Conservation (phyloP, 1,139 yeast species). For the Taphrina populina region DNA sequence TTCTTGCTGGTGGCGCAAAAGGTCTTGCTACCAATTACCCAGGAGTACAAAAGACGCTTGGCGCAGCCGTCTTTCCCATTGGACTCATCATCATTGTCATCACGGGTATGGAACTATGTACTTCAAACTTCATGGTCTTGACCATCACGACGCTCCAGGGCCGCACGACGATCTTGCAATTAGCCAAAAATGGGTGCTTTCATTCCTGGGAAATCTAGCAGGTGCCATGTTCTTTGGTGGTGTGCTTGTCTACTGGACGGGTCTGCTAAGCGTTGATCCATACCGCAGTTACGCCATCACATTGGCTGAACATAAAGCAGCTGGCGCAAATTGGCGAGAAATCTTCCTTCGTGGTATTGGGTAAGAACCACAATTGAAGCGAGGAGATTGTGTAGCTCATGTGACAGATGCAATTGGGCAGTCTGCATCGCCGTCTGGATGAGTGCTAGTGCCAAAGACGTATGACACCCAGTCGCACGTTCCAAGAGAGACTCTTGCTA, state of each 20-base stretch:
- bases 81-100: slow-evolving; percentile 39
- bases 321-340: slow-evolving; percentile 36
- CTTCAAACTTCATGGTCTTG: slow-evolving; percentile 38
- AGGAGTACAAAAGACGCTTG: slow-evolving; percentile 51
- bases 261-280: slow-evolving; percentile 36
- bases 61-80: slow-evolving; percentile 39
- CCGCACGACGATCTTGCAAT: slow-evolving; percentile 35
- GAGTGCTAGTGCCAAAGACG: slow-evolving; percentile 72
- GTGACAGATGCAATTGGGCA: slow-evolving; percentile 65
- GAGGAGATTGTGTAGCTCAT: background rate
- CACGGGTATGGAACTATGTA: slow-evolving; percentile 39
- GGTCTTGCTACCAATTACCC: slow-evolving; percentile 51
- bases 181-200: slow-evolving; percentile 33
- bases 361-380: background rate
- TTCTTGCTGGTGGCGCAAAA: slow-evolving; percentile 56
- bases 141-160: slow-evolving; percentile 38
- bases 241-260: slow-evolving; percentile 38
- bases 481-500: too few relatives aligned
- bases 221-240: slow-evolving; percentile 39
- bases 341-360: slow-evolving; percentile 49
- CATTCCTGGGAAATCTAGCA: slow-evolving; percentile 38
- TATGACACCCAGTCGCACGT: too few relatives aligned
- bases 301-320: slow-evolving; percentile 37
- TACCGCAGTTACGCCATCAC: slow-evolving; percentile 36
- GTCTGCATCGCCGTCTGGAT: slow-evolving; percentile 72